phyloP scores from a whole-genome alignment of 441 rosid species.

The Corymbia calophylla region DNA sequence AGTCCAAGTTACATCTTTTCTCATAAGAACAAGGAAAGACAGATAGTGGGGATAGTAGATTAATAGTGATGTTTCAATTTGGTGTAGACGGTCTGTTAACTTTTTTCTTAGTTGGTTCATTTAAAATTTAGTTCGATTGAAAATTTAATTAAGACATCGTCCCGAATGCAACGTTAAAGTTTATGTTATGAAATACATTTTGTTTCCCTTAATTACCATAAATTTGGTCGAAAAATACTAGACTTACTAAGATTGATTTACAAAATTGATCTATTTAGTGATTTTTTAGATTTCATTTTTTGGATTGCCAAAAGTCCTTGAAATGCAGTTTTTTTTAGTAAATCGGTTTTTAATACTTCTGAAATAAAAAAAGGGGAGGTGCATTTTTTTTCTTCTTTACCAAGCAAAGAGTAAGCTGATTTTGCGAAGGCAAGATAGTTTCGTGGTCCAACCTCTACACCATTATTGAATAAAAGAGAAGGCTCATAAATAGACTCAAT shows the following conservation, averaged over 20 bases:
- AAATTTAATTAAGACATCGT: neutral
- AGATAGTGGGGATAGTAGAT: too few species aligned
- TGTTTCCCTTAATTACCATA: neutral
- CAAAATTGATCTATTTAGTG: neutral
- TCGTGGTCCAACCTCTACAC: neutral
- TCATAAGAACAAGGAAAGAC: too few species aligned
- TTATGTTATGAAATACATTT: neutral
- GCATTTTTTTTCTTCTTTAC: neutral
- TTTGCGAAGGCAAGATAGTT: neutral
- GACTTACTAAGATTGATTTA: neutral
- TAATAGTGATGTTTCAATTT: too few species aligned
- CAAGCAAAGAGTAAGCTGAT: neutral
- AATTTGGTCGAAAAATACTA: neutral
- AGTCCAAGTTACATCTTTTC: too few species aligned
- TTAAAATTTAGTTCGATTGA: fast-evolving
- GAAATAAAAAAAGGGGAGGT: neutral
- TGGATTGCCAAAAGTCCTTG: neutral
- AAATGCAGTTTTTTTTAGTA: neutral
- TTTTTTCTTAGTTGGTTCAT: neutral
- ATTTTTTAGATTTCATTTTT: neutral
- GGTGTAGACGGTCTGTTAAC: neutral
- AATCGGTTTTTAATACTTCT: neutral
- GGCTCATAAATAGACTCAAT: neutral
- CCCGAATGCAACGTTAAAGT: neutral
- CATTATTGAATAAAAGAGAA: neutral